Base-by-base conservation (phyloP, 208 protist species). In the Vickermania spadyakhi region DNA sequence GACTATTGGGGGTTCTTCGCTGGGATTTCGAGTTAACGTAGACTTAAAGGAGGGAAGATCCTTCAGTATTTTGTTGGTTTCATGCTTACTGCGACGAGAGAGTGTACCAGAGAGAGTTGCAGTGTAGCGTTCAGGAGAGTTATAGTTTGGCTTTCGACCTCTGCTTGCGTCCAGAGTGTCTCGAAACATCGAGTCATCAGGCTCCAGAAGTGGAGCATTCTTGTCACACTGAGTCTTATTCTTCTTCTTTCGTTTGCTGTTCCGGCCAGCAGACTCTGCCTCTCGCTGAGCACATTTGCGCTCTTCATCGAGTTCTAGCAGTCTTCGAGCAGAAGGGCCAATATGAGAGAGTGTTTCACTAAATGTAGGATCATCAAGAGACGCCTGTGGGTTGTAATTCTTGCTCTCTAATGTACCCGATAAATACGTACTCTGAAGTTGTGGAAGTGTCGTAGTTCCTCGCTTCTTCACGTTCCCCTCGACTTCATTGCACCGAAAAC, bases 261-360 rank as follows among this genome's bases (percentile, higher is more conserved):
- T 7, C 36, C 7, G 18, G 36, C 11, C 36, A 45, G 36, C 11
- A 18, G 36, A 7, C 18, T 7, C 18, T 45, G 36, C 36, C 7
- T 7, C 11, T 7, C 7, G 36, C 21, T 11, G 26, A 13, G 51
- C 25, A 5, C n/a, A 28, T 23, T 55, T 55, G 7, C 21, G 58
- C 0, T 3, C 53, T 0, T 60, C 69, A 28, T 72, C 69, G 21
- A 73, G 25, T 21, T 59, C 57, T 11, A 84, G 51, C 18, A 81
- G 65, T 22, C 67, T 64, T 1, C 73, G 70, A 1, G 76, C 75
- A 0, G 82, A 85, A 1, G 78, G 82, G 21, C 72, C 75, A 58
- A 84, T 75, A n/a, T 72, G 56, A 21, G 69, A 75, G 25, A 86
- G 67, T 13, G 62, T 67, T 18, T 56, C 58, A 1, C 21, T 23